A percentile compares a stretch with the other conserved stretches of the same genome.
phyloP scores from a whole-genome alignment of 1,284 basidiomycete species.

The Rhodotorula glutinis region DNA sequence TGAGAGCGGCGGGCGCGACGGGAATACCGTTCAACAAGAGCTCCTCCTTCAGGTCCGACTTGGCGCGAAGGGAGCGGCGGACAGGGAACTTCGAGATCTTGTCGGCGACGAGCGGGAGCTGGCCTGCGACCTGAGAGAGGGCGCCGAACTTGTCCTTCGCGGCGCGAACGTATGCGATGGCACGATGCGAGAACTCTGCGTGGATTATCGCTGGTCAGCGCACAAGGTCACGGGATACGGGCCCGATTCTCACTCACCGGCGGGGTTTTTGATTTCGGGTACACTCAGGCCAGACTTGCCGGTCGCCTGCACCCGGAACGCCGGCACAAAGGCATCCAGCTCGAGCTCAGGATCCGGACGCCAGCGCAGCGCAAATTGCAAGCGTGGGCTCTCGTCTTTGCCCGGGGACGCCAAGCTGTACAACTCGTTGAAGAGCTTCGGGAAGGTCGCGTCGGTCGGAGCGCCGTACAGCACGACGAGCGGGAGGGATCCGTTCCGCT shows the following conservation, averaged over 20 bases:
- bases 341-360: constrained; percentile 49
- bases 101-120: constrained; percentile 75
- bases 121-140: constrained; percentile 68
- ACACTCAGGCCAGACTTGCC: background rate
- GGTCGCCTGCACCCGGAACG: constrained; percentile 30
- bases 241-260: no score
- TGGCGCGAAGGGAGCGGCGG: background rate
- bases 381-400: constrained; percentile 4
- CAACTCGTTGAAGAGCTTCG: constrained; percentile 13
- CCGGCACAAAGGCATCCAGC: constrained; percentile 1
- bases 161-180: constrained; percentile 66
- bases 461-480: constrained; percentile 27
- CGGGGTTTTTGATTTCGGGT: background rate
- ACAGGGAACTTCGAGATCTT: constrained; percentile 54
- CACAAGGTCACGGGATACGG: no score
- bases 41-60: constrained; percentile 42
- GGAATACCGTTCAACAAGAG: constrained; percentile 69
- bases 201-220: no score
- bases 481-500: constrained; percentile 14
- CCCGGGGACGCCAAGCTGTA: constrained; percentile 8
- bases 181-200: constrained; percentile 61
- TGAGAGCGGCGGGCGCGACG: constrained; percentile 44
- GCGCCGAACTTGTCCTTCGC: constrained; percentile 61
- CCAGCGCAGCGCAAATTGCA: constrained; percentile 22
- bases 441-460: constrained; percentile 20